These are phyloP conservation scores for Cercospora berteroae DNA, from an alignment of 2,329 filamentous ascomycete species.

Conservation along the genomic window DNA sequence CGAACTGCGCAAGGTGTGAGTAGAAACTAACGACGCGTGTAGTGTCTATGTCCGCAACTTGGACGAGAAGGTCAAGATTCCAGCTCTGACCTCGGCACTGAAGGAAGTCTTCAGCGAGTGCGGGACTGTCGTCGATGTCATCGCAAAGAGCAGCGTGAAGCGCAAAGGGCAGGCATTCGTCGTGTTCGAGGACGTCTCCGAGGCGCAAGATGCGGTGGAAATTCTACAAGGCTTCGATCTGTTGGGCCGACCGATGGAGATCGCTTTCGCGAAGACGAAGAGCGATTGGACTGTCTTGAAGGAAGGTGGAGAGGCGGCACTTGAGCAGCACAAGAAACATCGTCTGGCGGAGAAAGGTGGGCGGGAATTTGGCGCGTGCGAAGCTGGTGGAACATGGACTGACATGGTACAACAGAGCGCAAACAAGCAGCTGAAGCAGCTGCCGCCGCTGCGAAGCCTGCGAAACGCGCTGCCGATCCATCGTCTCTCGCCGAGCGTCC, in stretches of 20 bases:
- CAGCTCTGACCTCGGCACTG: slow-evolving; percentile 70
- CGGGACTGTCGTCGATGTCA: slow-evolving; percentile 77
- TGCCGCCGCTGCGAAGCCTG: slow-evolving; percentile 59
- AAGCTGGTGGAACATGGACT: slow-evolving; percentile 48
- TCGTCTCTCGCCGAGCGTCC: slow-evolving; percentile 51
- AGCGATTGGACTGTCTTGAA: slow-evolving; percentile 84
- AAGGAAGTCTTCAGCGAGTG: slow-evolving; percentile 82
- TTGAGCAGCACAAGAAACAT: slow-evolving; percentile 81
- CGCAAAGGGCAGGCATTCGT: slow-evolving; percentile 95
- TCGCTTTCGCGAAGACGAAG: slow-evolving; percentile 75
- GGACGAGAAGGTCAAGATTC: slow-evolving; percentile 85
- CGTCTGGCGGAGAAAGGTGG: slow-evolving; percentile 86
- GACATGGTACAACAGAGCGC: slow-evolving; percentile 51
- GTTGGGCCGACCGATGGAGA: slow-evolving; percentile 84
- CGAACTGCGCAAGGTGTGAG: slow-evolving; percentile 34
- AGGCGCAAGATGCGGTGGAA: slow-evolving; percentile 78
- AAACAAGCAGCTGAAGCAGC: slow-evolving; percentile 81
- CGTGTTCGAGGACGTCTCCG: slow-evolving; percentile 79
- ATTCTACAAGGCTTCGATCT: slow-evolving; percentile 90
- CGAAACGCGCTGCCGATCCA: slow-evolving; percentile 54
- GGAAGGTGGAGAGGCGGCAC: slow-evolving; percentile 72
- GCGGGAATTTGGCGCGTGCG: neutral
- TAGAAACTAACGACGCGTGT: slow-evolving; percentile 25
- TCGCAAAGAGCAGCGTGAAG: slow-evolving; percentile 85
- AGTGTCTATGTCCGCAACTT: slow-evolving; percentile 66